phyloP scores from a whole-genome alignment of 192 early-diverging fungal species.

The Fimicolochytrium jonesii region DNA sequence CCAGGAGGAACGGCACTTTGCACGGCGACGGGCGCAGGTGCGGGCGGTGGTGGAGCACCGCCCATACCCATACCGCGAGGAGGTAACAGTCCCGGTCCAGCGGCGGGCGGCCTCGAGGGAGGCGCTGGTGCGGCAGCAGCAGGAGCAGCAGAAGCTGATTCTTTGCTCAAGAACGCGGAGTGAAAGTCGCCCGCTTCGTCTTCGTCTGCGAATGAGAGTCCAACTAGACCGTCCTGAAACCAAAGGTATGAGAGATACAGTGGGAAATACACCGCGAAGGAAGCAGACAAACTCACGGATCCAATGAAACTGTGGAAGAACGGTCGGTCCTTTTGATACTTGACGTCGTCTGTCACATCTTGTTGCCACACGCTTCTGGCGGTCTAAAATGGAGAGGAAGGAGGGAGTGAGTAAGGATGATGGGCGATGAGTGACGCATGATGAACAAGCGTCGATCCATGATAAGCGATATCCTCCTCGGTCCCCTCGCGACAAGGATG shows the following conservation, averaged over 20 bases:
- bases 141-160: background rate
- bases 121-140: background rate
- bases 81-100: background rate
- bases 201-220: constrained; percentile 51
- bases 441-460: background rate
- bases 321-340: constrained; percentile 36
- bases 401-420: background rate
- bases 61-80: background rate
- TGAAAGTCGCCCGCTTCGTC: constrained; percentile 43
- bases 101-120: background rate
- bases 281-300: constrained; percentile 21
- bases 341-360: constrained; percentile 28
- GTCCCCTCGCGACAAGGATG: too few relatives aligned
- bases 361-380: constrained; percentile 15
- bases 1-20: too few relatives aligned
- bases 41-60: too few relatives aligned
- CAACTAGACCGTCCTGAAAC: constrained; percentile 28
- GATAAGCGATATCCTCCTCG: background rate
- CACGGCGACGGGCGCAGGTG: too few relatives aligned
- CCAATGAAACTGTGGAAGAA: constrained; percentile 50
- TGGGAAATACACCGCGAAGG: background rate
- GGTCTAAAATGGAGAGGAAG: constrained; percentile 1
- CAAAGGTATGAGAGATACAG: constrained; percentile 6
- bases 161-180: constrained; percentile 7
- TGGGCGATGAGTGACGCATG: background rate